Conservation (phyloP, 2,329 filamentous ascomycete species). For the Xylaria multiplex region DNA sequence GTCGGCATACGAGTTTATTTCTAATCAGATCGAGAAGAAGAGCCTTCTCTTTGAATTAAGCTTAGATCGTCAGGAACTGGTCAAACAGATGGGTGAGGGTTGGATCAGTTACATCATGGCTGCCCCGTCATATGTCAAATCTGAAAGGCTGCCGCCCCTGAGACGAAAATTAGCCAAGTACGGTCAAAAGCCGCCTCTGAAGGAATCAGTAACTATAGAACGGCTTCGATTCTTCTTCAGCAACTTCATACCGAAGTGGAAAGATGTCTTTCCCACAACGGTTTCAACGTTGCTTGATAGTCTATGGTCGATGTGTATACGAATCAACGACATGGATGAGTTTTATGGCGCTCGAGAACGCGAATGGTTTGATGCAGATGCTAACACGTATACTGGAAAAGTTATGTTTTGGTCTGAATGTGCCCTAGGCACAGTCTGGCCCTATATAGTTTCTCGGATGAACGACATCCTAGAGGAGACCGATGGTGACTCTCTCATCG, state of each 20-base stretch:
- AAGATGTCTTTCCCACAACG: background rate
- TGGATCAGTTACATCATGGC: background rate
- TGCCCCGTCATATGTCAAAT: background rate
- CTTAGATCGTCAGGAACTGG: background rate
- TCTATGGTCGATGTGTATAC: background rate
- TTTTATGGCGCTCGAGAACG: accelerated
- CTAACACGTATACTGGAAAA: background rate
- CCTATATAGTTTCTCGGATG: conserved; percentile 2
- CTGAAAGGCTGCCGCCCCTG: too few relatives aligned
- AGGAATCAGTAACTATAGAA: background rate
- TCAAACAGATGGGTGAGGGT: conserved; percentile 5
- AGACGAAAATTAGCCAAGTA: too few relatives aligned
- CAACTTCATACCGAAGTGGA: background rate
- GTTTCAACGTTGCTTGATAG: conserved; percentile 16
- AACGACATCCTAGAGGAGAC: background rate
- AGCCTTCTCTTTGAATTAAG: background rate
- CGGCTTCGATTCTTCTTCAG: background rate
- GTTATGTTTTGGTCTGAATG: conserved; percentile 2
- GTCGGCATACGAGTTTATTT: conserved; percentile 32
- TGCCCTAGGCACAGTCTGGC: accelerated
- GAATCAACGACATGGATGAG: background rate
- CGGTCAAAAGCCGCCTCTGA: too few relatives aligned
- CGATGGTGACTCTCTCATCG: background rate
- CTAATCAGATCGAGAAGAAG: background rate
- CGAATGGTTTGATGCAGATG: background rate